Evolutionary conservation across 2,329 filamentous ascomycete species (phyloP).

Genomic region (Beauveria medogensis): DNA sequence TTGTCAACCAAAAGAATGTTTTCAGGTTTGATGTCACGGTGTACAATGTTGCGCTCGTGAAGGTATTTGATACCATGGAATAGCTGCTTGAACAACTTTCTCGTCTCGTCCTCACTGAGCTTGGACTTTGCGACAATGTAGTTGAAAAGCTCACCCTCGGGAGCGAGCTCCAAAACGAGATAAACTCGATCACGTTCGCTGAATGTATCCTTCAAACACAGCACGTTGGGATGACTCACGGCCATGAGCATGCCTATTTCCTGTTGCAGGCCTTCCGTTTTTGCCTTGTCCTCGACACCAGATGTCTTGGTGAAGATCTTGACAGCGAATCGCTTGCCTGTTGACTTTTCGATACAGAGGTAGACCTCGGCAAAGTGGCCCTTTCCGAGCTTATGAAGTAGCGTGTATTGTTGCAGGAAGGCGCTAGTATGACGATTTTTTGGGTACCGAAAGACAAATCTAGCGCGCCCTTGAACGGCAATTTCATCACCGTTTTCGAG

Average conservation of each 20-base stretch:
- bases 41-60: conserved; percentile 94
- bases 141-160: conserved; percentile 94
- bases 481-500: conserved; percentile 87
- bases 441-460: conserved; percentile 90
- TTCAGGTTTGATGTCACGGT: conserved; percentile 95
- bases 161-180: conserved; percentile 79
- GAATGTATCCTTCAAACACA: conserved; percentile 92
- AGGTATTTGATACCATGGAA: conserved; percentile 94
- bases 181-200: conserved; percentile 88
- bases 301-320: conserved; percentile 88
- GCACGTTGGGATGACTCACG: conserved; percentile 87
- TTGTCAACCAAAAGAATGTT: conserved; percentile 88
- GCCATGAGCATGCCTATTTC: conserved; percentile 96
- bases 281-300: conserved; percentile 74
- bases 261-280: conserved; percentile 80
- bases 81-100: conserved; percentile 81
- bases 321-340: conserved; percentile 77
- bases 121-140: conserved; percentile 88
- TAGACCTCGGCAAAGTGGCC: conserved; percentile 95
- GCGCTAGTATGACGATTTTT: conserved; percentile 62
- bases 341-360: conserved; percentile 77
- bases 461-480: conserved; percentile 72
- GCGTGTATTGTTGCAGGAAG: conserved; percentile 79
- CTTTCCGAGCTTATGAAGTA: conserved; percentile 81
- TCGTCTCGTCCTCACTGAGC: conserved; percentile 72